phyloP scores from a whole-genome alignment of 768 basidiomycete genomes.

The Lactifluus piperatus region DNA sequence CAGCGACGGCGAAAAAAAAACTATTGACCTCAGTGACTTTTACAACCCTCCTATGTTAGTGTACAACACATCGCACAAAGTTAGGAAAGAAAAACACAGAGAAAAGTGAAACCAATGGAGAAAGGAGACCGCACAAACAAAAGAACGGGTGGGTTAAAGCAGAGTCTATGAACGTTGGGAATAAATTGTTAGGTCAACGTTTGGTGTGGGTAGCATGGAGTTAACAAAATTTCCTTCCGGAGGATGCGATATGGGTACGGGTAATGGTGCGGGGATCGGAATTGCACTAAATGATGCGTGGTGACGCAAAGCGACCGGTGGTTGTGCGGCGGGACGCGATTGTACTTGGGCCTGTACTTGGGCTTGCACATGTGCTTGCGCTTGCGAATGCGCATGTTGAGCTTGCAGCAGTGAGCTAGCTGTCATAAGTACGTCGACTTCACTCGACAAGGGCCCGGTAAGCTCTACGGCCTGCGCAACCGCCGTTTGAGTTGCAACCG shows the following conservation, averaged over 20 bases:
- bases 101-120: constrained; percentile 3
- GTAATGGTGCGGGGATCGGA: constrained; percentile 1
- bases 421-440: constrained; percentile 74
- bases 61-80: constrained; percentile 17
- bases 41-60: constrained; percentile 19
- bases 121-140: constrained; percentile 1
- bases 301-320: constrained; percentile 28
- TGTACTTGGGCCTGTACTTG: constrained; percentile 5
- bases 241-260: constrained; percentile 2
- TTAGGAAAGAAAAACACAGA: constrained; percentile 1
- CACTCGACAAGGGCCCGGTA: constrained; percentile 61
- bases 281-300: constrained; percentile 27
- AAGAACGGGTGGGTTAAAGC: constrained; percentile 2
- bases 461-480: constrained; percentile 78
- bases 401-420: constrained; percentile 47
- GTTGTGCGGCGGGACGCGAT: constrained; percentile 14
- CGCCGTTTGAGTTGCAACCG: constrained; percentile 60
- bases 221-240: constrained; percentile 12
- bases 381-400: constrained; percentile 30
- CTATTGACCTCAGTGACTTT: constrained; percentile 9
- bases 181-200: constrained; percentile 11
- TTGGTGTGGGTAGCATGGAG: not conserved
- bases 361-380: constrained; percentile 24
- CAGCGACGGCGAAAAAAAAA: not conserved
- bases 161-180: constrained; percentile 18